Evolutionary conservation across 2,329 filamentous ascomycete genomes (phyloP).

Genomic region (Neofusicoccum umdonicola): DNA sequence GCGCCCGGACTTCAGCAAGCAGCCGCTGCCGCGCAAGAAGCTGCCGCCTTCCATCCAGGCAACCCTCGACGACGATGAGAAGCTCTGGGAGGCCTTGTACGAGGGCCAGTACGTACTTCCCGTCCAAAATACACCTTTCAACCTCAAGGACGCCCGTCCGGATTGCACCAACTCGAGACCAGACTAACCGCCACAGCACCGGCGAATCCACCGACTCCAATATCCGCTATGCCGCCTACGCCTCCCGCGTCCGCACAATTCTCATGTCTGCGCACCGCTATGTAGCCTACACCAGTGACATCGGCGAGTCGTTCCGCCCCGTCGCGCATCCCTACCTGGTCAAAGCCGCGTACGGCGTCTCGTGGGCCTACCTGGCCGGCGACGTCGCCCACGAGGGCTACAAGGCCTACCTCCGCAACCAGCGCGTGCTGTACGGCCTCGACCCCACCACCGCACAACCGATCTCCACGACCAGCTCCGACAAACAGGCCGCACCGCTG

Average conservation of each 20-base stretch:
- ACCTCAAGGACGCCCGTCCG: not conserved
- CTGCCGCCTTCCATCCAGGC: constrained; percentile 57
- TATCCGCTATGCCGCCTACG: constrained; percentile 90
- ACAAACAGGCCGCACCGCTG: constrained; percentile 15
- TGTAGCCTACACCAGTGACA: constrained; percentile 93
- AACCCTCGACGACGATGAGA: constrained; percentile 62
- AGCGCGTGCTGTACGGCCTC: constrained; percentile 68
- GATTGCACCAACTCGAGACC: not conserved
- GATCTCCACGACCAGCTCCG: not conserved
- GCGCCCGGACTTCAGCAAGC: constrained; percentile 47
- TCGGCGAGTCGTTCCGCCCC: constrained; percentile 93
- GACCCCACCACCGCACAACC: too few species aligned
- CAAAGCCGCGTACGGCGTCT: constrained; percentile 80
- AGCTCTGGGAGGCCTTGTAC: constrained; percentile 73
- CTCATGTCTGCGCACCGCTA: constrained; percentile 90
- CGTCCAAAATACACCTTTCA: too few species aligned
- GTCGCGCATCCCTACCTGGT: constrained; percentile 84
- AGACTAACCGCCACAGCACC: constrained; percentile 47
- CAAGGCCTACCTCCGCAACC: constrained; percentile 88
- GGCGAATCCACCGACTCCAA: constrained; percentile 80
- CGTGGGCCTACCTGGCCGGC: constrained; percentile 87
- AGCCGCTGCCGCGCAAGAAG: constrained; percentile 48
- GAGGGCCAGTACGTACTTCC: constrained; percentile 68
- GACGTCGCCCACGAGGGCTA: constrained; percentile 93
- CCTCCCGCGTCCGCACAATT: constrained; percentile 78